Conservation (phyloP, 1,284 basidiomycete species). For the Ustilago nuda region DNA sequence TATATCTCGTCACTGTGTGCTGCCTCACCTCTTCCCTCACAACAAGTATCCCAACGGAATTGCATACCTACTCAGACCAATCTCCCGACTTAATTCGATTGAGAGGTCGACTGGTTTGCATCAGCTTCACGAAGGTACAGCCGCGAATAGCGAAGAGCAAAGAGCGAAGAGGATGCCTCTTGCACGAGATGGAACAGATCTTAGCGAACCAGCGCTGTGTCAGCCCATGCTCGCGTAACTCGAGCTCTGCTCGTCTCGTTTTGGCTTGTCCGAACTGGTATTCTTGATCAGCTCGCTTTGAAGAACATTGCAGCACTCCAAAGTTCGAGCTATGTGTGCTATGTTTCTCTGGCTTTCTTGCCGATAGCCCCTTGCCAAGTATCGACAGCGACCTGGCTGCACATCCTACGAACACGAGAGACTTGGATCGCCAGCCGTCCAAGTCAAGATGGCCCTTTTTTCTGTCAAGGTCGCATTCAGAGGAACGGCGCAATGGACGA, state of each 20-base stretch:
- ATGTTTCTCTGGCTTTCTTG: background rate
- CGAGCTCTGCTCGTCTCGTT: background rate
- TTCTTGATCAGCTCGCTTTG: background rate
- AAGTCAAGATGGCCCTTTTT: background rate
- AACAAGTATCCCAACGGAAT: constrained; percentile 1
- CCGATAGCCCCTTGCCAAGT: too few relatives aligned
- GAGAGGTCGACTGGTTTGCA: background rate
- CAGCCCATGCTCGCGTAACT: background rate
- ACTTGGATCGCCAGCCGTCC: background rate
- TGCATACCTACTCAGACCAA: background rate
- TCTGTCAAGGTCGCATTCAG: background rate
- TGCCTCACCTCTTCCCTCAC: background rate
- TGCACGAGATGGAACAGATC: background rate
- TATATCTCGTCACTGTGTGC: background rate
- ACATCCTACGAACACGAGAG: background rate
- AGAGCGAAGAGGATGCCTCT: background rate
- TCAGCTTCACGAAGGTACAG: background rate
- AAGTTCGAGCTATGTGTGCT: background rate
- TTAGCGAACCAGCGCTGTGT: background rate
- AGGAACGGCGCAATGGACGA: background rate
- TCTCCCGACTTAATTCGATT: background rate
- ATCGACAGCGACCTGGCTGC: too few relatives aligned
- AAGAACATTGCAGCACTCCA: background rate
- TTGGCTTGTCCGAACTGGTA: background rate
- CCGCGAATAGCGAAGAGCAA: background rate